phyloP scores from a whole-genome alignment of 1,139 yeast species.

The Eremothecium gossypii region DNA sequence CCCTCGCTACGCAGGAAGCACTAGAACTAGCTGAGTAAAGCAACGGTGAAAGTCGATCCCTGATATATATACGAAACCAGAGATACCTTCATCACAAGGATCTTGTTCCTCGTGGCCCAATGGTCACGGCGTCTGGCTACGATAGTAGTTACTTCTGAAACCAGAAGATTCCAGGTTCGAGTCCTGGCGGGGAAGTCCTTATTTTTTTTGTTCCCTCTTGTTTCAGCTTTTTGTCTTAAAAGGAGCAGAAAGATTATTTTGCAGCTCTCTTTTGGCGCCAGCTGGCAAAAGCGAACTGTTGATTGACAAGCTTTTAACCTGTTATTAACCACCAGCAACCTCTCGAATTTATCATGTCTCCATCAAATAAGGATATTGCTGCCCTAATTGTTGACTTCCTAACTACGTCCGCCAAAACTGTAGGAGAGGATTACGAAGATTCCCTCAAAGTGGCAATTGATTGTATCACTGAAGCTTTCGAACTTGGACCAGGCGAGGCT shows the following conservation, averaged over 20 bases:
- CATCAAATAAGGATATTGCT: constrained; percentile 55
- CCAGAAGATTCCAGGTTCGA: constrained; percentile 94
- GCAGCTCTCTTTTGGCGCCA: not conserved
- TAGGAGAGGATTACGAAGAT: constrained; percentile 73
- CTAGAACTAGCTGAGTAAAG: no score
- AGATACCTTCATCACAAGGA: not conserved
- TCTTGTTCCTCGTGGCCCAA: constrained; percentile 77
- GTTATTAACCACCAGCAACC: not conserved
- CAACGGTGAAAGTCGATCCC: no score
- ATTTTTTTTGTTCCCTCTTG: constrained; percentile 24
- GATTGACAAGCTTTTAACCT: not conserved
- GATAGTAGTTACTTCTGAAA: constrained; percentile 53
- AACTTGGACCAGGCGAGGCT: constrained; percentile 46
- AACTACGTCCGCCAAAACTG: constrained; percentile 50
- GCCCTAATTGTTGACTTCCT: constrained; percentile 68
- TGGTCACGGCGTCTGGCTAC: constrained; percentile 93
- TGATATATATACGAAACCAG: no score
- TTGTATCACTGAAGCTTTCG: constrained; percentile 83
- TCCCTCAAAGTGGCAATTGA: constrained; percentile 94
- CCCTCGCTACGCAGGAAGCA: no score
- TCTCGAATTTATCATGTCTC: constrained; percentile 15
- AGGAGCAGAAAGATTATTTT: not conserved
- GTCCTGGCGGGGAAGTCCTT: constrained; percentile 86
- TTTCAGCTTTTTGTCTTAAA: not conserved
- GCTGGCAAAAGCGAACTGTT: not conserved